Base-by-base conservation (phyloP, 371 early-diverging fungal genomes). In the Saksenaea vasiformis region DNA sequence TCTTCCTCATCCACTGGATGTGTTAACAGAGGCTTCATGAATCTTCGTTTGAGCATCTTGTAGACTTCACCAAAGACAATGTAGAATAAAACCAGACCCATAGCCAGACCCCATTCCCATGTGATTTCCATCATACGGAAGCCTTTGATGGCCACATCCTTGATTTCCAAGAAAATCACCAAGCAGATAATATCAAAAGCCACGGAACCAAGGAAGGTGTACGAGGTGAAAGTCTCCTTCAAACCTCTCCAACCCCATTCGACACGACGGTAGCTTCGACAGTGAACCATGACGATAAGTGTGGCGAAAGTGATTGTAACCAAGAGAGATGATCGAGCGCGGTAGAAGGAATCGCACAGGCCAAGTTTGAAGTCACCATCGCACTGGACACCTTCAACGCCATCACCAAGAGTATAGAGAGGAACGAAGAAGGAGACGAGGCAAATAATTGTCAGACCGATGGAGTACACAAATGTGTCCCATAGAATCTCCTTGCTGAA, bases 81-180 rank as follows among this genome's bases (percentile, higher is more conserved):
- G 59, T 80, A 88, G 27, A 83, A 56, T 10, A 88, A 61, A 60
- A 81, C 57, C 9, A 83, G 68, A n/a, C 74, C 78, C 17, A 82
- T 55, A 51, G 85, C 85, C 5, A 87, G 54, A 26, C 87, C 88
- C 91, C 91, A 91, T 72, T 91, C 91, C 84, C 87, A 89, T 35
- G 79, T 72, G 31, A 90, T 80, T 34, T 75, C 66, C 41, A 68
- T 38, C 66, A 89, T 85, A 69, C 81, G 84, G 66, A 91, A 90
- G 41, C 86, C 86, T 31, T 69, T 60, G 28, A 74, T 71, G 70
- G 90, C 90, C 38, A 86, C 61, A 0, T 73, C 78, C 1, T 91
- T 90, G 14, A 91, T 79, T 67, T 91, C 91, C 38, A 91, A 68
- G 62, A 85, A 79, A 14, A 89, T 64, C 41, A 89, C 28, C 15